Percentiles rank a stretch among this genome's conserved stretches.
Conservation (phyloP, 1,284 basidiomycete species). For the Puccinia hordei region DNA sequence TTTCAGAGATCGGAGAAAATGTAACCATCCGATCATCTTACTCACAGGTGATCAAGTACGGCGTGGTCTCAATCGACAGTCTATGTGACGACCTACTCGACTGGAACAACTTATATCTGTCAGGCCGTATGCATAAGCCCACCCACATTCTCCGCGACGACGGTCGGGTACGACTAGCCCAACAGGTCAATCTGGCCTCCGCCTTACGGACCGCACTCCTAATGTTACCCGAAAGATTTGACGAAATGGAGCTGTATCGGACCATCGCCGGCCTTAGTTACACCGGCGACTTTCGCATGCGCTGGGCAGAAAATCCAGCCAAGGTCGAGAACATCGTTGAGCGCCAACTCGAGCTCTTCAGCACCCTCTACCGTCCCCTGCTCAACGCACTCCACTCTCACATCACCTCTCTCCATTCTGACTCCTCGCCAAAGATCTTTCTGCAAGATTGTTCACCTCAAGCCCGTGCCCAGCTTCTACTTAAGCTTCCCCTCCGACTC, state of each 20-base stretch:
- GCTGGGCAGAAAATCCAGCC: constrained; percentile 86
- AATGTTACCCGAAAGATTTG: constrained; percentile 68
- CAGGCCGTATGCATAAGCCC: constrained; percentile 96
- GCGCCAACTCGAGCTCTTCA: constrained; percentile 79
- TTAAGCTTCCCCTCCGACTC: constrained; percentile 33
- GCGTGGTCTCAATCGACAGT: constrained; percentile 87
- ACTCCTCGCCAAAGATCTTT: neutral
- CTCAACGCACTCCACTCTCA: constrained; percentile 70
- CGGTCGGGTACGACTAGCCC: constrained; percentile 81
- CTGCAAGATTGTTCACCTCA: constrained; percentile 24
- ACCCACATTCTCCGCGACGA: constrained; percentile 83
- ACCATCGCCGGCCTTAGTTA: constrained; percentile 86
- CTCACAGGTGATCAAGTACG: constrained; percentile 86
- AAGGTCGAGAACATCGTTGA: constrained; percentile 93
- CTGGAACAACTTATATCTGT: constrained; percentile 91
- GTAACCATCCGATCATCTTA: neutral
- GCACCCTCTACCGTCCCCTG: constrained; percentile 78
- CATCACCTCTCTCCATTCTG: neutral
- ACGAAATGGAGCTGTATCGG: constrained; percentile 80
- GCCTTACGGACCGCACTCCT: constrained; percentile 79
- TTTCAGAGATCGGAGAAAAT: neutral
- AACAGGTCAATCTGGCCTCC: constrained; percentile 87
- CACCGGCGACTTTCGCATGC: constrained; percentile 88
- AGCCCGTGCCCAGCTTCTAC: constrained; percentile 25
- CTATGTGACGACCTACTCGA: constrained; percentile 85